phyloP scores from a whole-genome alignment of 23 red algal species.

The Agarophyton chilense region DNA sequence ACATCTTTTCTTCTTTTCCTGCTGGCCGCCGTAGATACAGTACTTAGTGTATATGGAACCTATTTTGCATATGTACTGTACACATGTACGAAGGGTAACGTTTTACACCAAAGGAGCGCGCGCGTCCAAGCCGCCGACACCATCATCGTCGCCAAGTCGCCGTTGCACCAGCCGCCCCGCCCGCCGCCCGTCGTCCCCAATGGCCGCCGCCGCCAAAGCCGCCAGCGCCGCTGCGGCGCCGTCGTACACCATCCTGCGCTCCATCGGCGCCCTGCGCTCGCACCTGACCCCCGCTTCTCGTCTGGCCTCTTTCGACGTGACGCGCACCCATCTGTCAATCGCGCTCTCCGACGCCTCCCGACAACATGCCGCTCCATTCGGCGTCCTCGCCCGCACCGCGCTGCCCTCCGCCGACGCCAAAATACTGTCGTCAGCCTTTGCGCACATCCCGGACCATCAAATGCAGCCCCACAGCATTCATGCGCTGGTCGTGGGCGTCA shows the following conservation, averaged over 20 bases:
- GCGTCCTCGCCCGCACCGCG: conserved; percentile 47
- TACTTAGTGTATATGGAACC: no score
- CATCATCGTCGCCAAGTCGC: background rate
- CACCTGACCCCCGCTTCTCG: conserved; percentile 23
- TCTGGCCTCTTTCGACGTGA: conserved; percentile 56
- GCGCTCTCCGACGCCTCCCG: conserved; percentile 58
- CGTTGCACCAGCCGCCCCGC: background rate
- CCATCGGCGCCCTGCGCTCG: conserved; percentile 26
- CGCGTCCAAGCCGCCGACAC: background rate
- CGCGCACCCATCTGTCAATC: conserved; percentile 51
- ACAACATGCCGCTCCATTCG: conserved; percentile 47
- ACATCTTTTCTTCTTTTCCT: no score
- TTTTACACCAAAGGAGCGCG: no score
- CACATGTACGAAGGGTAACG: no score
- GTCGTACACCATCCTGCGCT: conserved; percentile 18
- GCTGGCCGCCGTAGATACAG: no score
- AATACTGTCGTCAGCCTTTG: conserved; percentile 49
- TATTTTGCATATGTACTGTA: no score
- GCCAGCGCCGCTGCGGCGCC: background rate
- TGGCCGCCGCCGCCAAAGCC: conserved; percentile 32
- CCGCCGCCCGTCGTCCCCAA: no score
- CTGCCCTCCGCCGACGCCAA: conserved; percentile 33
- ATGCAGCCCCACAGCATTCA: background rate
- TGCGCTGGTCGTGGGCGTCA: conserved; percentile 53
- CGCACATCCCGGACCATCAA: background rate